Evolutionary conservation across 352 stramenopile species (phyloP).

Genomic region (Globisporangium nodosum): DNA sequence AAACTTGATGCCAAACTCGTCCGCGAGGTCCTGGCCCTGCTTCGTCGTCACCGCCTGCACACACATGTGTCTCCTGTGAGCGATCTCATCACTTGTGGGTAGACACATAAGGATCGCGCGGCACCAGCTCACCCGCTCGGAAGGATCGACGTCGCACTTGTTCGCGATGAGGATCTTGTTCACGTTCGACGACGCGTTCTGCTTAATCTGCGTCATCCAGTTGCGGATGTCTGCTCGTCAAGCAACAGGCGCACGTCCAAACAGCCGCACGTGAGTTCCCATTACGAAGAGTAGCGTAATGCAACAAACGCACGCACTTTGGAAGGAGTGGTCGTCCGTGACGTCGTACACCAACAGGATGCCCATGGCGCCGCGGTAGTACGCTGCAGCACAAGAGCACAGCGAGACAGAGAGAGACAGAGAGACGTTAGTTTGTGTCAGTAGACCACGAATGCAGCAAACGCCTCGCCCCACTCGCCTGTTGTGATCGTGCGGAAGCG

Average conservation of each 20-base stretch:
- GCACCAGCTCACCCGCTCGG: constrained; percentile 79
- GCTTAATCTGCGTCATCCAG: constrained; percentile 91
- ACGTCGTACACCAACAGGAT: constrained; percentile 92
- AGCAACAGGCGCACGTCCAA: neutral
- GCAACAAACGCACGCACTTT: constrained; percentile 48
- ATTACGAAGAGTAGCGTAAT: neutral
- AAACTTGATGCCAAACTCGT: constrained; percentile 93
- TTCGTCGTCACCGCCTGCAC: constrained; percentile 82
- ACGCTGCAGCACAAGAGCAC: constrained; percentile 37
- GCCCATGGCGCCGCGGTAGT: constrained; percentile 90
- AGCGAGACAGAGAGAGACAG: neutral
- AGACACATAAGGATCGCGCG: neutral
- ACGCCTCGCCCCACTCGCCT: constrained; percentile 19
- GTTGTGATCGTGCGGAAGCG: constrained; percentile 88
- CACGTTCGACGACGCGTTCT: constrained; percentile 98
- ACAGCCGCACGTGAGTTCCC: neutral
- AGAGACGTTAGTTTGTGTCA: neutral
- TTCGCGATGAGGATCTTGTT: constrained; percentile 99
- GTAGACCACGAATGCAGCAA: neutral
- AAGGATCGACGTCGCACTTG: constrained; percentile 98
- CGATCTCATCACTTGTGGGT: neutral
- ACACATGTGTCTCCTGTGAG: neutral
- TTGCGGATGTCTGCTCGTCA: constrained; percentile 73
- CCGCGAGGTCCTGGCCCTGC: constrained; percentile 90
- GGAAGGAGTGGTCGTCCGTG: constrained; percentile 89